Percentiles rank a stretch among this genome's conserved stretches.
phyloP scores from a whole-genome alignment of 2,329 filamentous ascomycete species.

The Exophiala mesophila region DNA sequence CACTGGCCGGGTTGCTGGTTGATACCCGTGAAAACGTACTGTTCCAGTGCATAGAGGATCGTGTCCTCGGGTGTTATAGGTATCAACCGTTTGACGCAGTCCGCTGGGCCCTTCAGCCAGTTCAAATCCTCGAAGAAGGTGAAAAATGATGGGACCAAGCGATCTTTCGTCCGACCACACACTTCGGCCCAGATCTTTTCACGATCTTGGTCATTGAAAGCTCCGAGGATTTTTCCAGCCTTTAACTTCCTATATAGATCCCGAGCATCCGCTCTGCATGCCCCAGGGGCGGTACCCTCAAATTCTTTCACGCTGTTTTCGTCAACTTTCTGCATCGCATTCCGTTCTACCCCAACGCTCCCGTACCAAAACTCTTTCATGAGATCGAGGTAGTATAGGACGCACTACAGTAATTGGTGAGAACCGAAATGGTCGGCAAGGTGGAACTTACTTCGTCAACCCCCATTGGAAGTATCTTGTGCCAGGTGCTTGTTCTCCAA shows the following conservation, averaged over 20 bases:
- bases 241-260: constrained; percentile 28
- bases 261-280: constrained; percentile 27
- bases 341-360: constrained; percentile 29
- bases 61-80: constrained; percentile 5
- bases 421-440: neutral
- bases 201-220: constrained; percentile 31
- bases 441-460: constrained; percentile 31
- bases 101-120: constrained; percentile 30
- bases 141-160: constrained; percentile 34
- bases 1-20: constrained; percentile 2
- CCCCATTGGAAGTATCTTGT: constrained; percentile 29
- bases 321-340: constrained; percentile 29
- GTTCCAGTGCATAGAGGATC: constrained; percentile 4
- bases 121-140: constrained; percentile 37
- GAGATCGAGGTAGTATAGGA: constrained; percentile 32
- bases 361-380: constrained; percentile 32
- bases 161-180: no score
- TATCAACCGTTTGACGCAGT: constrained; percentile 27
- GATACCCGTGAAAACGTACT: constrained; percentile 1
- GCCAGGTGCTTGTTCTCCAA: constrained; percentile 30
- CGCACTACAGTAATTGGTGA: constrained; percentile 26
- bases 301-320: constrained; percentile 31
- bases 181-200: no score
- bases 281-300: constrained; percentile 31
- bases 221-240: constrained; percentile 31